A percentile compares a stretch with the other conserved stretches of the same genome.
These are phyloP conservation scores for Odonthalia washingtoniensis DNA, from an alignment of 31 red algal genomes.

Conservation along the genomic window DNA sequence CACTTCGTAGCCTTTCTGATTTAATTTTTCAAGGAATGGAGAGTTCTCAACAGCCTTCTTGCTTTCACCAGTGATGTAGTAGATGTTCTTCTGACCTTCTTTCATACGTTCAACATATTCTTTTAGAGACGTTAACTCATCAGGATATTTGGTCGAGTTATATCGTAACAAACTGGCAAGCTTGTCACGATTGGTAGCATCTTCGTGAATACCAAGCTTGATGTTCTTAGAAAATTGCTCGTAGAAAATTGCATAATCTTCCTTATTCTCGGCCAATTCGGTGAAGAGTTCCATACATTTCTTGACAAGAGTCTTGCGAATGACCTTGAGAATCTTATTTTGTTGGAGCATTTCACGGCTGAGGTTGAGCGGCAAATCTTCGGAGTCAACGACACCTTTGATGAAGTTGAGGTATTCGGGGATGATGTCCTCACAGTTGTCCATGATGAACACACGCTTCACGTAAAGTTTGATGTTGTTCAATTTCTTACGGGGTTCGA, in stretches of 20 bases:
- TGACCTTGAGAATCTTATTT: constrained; percentile 99
- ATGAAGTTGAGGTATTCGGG: constrained; percentile 99
- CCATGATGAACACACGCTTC: constrained; percentile 99
- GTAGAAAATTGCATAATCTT: constrained; percentile 97
- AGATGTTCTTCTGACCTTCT: constrained; percentile 98
- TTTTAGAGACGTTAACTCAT: constrained; percentile 97
- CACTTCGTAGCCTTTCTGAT: constrained; percentile 97
- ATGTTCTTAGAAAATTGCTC: constrained; percentile 99
- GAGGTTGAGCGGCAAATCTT: constrained; percentile 97
- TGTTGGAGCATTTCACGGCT: constrained; percentile 99
- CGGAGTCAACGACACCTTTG: constrained; percentile 98
- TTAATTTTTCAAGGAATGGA: constrained; percentile 97
- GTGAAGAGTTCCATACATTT: constrained; percentile 99
- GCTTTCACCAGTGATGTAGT: constrained; percentile 99
- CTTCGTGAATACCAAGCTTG: constrained; percentile 99
- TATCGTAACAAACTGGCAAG: constrained; percentile 92
- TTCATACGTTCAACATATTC: constrained; percentile 99
- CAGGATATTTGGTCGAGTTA: constrained; percentile 95
- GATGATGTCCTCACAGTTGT: constrained; percentile 99
- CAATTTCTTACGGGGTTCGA: constrained; percentile 97
- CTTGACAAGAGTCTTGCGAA: constrained; percentile 98
- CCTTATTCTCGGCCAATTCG: constrained; percentile 98
- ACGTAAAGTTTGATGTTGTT: constrained; percentile 99
- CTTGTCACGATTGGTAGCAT: constrained; percentile 94
- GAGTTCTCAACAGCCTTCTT: constrained; percentile 99